A percentile compares a stretch with the other conserved stretches of the same genome.
These are phyloP conservation scores for Ceratocystiopsis minuta DNA, from an alignment of 2,329 filamentous ascomycete species.

Conservation along the genomic window DNA sequence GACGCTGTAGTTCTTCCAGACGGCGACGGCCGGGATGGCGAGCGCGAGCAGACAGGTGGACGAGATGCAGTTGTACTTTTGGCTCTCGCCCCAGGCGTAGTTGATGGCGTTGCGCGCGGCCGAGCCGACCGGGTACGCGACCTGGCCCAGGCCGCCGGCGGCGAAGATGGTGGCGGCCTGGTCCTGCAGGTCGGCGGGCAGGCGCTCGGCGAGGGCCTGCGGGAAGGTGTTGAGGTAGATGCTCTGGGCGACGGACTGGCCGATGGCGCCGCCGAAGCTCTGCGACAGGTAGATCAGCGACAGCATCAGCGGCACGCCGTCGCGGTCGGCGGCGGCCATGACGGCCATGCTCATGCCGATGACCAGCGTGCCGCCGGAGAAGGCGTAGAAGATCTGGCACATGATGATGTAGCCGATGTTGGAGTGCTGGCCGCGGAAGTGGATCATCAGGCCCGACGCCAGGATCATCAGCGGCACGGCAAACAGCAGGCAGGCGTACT, in stretches of 20 bases:
- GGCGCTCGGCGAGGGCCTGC: conserved; percentile 25
- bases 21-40: conserved; percentile 6
- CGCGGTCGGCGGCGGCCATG: conserved; percentile 38
- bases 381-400: conserved; percentile 36
- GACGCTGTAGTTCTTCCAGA: conserved; percentile 11
- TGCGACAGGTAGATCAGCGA: conserved; percentile 39
- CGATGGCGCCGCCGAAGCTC: conserved; percentile 40
- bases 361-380: conserved; percentile 37
- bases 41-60: conserved; percentile 19
- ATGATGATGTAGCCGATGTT: conserved; percentile 35
- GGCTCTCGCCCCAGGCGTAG: conserved; percentile 34
- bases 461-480: conserved; percentile 34
- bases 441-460: conserved; percentile 36
- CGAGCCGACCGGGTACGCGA: conserved; percentile 30
- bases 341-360: conserved; percentile 41
- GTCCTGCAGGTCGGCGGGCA: conserved; percentile 30
- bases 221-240: conserved; percentile 43
- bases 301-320: conserved; percentile 37
- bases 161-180: conserved; percentile 19
- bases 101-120: conserved; percentile 35
- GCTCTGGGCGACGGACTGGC: conserved; percentile 38
- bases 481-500: conserved; percentile 21
- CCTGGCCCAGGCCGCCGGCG: conserved; percentile 33
- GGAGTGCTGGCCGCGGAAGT: conserved; percentile 32
- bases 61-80: conserved; percentile 28